These are phyloP conservation scores for Globisporangium perplexum DNA, from an alignment of 352 stramenopile species.

Conservation along the genomic window DNA sequence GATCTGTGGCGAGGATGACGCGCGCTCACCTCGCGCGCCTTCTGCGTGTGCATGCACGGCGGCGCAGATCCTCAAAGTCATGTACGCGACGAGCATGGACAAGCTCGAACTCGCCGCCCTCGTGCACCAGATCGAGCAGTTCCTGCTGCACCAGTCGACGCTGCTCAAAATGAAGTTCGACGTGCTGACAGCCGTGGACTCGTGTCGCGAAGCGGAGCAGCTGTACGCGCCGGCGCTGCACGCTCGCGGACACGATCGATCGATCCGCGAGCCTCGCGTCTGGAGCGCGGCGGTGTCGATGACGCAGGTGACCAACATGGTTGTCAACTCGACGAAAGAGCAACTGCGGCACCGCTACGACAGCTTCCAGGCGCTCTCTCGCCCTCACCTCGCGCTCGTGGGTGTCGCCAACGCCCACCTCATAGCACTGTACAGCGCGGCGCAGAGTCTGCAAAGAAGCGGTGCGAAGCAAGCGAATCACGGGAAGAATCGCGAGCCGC, in stretches of 20 bases:
- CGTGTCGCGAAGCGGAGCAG: constrained; percentile 12
- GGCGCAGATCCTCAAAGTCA: constrained; percentile 19
- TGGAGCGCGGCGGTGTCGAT: neutral
- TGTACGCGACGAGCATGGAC: constrained; percentile 20
- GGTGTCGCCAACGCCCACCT: constrained; percentile 22
- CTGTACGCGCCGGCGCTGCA: constrained; percentile 7
- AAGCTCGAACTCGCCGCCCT: constrained; percentile 12
- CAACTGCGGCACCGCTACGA: constrained; percentile 13
- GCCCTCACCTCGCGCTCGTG: constrained; percentile 16
- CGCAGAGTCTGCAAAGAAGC: constrained; percentile 12
- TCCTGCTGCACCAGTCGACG: constrained; percentile 25
- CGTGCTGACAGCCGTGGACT: constrained; percentile 12
- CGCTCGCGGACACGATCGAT: neutral
- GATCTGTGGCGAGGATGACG: neutral
- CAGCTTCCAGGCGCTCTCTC: constrained; percentile 10
- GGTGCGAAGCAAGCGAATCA: neutral
- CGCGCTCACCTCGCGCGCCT: neutral
- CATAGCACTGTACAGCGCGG: constrained; percentile 25
- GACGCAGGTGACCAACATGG: constrained; percentile 9
- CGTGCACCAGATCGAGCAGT: constrained; percentile 18
- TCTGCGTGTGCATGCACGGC: neutral
- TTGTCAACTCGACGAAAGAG: constrained; percentile 16
- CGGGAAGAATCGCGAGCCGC: neutral
- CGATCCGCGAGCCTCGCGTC: neutral
- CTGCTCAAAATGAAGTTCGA: constrained; percentile 28